phyloP scores from a whole-genome alignment of 306 rosid genomes.

The Cicer chorassanicum region DNA sequence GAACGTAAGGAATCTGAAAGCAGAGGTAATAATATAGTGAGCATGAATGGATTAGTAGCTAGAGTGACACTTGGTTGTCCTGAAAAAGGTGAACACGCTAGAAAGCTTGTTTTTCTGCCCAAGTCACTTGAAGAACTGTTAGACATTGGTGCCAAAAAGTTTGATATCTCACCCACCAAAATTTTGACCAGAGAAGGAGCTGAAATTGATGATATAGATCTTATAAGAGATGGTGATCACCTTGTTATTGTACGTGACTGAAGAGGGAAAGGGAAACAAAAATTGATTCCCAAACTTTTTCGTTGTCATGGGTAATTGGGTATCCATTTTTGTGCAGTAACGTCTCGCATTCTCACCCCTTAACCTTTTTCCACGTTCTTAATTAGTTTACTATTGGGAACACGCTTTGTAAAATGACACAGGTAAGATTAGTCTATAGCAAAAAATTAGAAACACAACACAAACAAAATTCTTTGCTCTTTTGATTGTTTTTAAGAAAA shows the following conservation, averaged over 20 bases:
- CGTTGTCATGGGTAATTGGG: neutral
- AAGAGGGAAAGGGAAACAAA: slow-evolving; percentile 18
- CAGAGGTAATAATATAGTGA: neutral
- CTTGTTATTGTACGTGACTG: slow-evolving; percentile 50
- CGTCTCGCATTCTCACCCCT: neutral
- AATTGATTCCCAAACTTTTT: slow-evolving; percentile 8
- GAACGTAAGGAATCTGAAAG: slow-evolving; percentile 22
- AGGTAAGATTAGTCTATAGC: neutral
- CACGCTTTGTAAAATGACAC: slow-evolving; percentile 9
- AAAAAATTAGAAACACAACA: neutral
- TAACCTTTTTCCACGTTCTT: neutral
- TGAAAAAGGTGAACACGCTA: slow-evolving; percentile 51
- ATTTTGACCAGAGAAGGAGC: slow-evolving; percentile 65
- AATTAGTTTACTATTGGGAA: neutral
- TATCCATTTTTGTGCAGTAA: neutral
- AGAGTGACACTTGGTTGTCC: slow-evolving; percentile 67
- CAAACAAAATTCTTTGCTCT: neutral
- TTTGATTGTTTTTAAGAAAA: neutral
- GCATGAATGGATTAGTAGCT: slow-evolving; percentile 32
- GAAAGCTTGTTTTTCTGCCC: slow-evolving; percentile 66
- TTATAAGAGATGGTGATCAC: slow-evolving; percentile 72
- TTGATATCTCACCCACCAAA: slow-evolving; percentile 52
- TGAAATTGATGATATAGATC: slow-evolving; percentile 61
- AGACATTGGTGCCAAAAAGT: slow-evolving; percentile 63
- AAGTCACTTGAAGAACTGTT: slow-evolving; percentile 57